Conservation (phyloP, 306 rosid genomes). For the Casuarina cunninghamiana region DNA sequence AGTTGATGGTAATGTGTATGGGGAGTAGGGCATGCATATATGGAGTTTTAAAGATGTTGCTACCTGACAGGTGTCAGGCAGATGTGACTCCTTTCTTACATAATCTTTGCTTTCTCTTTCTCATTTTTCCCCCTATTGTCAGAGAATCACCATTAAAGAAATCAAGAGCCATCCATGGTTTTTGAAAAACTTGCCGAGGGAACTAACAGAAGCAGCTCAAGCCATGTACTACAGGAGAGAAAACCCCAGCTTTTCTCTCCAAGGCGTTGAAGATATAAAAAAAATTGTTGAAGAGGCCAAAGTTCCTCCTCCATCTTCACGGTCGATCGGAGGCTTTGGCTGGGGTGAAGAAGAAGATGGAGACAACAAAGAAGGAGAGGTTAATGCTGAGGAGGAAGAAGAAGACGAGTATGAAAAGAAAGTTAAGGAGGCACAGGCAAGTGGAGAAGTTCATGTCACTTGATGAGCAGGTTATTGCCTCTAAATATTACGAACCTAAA, state of each 20-base stretch:
- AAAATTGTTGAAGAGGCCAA: constrained; percentile 79
- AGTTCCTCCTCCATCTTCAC: constrained; percentile 50
- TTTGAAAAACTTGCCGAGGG: constrained; percentile 80
- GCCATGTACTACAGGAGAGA: constrained; percentile 66
- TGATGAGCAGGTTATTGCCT: constrained; percentile 14
- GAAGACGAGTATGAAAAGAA: constrained; percentile 74
- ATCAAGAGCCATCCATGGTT: constrained; percentile 86
- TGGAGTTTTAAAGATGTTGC: not conserved
- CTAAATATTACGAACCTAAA: constrained; percentile 30
- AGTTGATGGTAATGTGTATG: not conserved
- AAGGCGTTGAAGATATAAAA: constrained; percentile 67
- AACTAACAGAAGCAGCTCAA: constrained; percentile 78
- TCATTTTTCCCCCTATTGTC: constrained; percentile 7
- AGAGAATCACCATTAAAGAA: constrained; percentile 79
- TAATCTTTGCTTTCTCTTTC: constrained; percentile 24
- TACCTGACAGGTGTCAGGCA: not conserved
- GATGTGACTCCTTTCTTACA: constrained; percentile 1
- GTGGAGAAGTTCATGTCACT: constrained; percentile 58
- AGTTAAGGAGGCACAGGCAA: constrained; percentile 75
- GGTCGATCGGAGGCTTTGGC: constrained; percentile 63
- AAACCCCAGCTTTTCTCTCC: constrained; percentile 77
- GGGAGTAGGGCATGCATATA: not conserved
- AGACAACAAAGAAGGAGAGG: constrained; percentile 40
- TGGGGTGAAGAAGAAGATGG: constrained; percentile 76
- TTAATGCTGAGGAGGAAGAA: constrained; percentile 30